A percentile compares a stretch with the other conserved stretches of the same genome.
These are phyloP conservation scores for Przewalskia tangutica DNA, from an alignment of 257 asterid genomes.

Conservation along the genomic window DNA sequence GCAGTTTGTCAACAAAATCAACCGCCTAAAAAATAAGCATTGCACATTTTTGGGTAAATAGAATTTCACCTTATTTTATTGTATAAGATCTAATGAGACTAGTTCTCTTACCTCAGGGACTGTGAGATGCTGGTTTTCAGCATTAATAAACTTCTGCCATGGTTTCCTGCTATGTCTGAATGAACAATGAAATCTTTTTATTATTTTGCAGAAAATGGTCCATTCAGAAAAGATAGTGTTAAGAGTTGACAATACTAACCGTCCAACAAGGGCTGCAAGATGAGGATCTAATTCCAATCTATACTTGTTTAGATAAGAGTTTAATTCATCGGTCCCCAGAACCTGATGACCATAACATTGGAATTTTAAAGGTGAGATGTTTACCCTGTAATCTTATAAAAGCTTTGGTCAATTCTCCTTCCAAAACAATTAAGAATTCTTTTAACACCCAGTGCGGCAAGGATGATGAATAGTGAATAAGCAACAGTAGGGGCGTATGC, in stretches of 20 bases:
- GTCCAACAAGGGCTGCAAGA: slow-evolving; percentile 76
- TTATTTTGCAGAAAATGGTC: background rate
- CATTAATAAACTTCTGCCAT: slow-evolving; percentile 23
- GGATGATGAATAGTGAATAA: background rate
- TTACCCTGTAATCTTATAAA: background rate
- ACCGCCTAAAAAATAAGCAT: slow-evolving; percentile 44
- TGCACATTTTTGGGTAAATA: background rate
- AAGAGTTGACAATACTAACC: slow-evolving; percentile 23
- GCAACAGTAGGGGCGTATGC: background rate
- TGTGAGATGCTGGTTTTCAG: slow-evolving; percentile 46
- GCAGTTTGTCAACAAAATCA: slow-evolving; percentile 89
- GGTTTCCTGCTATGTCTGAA: slow-evolving; percentile 30
- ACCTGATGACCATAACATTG: slow-evolving; percentile 30
- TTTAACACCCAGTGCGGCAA: background rate
- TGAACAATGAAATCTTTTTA: background rate
- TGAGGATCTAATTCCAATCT: slow-evolving; percentile 56
- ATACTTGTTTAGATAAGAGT: slow-evolving; percentile 54
- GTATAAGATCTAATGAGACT: background rate
- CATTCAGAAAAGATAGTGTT: background rate
- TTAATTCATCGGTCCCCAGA: slow-evolving; percentile 67
- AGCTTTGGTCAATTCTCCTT: background rate
- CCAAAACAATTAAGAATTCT: background rate
- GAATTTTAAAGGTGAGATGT: background rate
- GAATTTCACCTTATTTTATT: background rate
- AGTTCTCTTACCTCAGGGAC: slow-evolving; percentile 63